Conservation (phyloP, 1,284 basidiomycete genomes). For the Blastosporella zonata region DNA sequence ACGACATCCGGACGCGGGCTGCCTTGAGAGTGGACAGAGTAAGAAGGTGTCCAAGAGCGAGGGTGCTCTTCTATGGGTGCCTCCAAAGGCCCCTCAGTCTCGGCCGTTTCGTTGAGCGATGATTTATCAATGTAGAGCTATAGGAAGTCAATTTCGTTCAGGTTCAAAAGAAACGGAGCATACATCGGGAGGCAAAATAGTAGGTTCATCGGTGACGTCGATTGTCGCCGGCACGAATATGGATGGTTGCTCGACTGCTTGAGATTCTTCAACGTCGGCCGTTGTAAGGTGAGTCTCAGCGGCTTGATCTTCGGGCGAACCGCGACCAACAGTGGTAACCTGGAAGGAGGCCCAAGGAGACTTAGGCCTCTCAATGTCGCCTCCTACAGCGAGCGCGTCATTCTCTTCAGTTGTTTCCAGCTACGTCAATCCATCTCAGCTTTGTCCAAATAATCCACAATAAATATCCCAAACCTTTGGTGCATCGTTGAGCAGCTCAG, state of each 20-base stretch:
- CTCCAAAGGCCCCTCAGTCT: not conserved
- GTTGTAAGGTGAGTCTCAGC: not conserved
- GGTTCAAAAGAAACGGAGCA: not conserved
- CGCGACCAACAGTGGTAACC: conserved; percentile 18
- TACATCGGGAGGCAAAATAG: conserved; percentile 11
- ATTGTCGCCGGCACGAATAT: not conserved
- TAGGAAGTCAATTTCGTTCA: not conserved
- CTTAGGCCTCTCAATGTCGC: conserved; percentile 20
- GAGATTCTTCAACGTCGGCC: not conserved
- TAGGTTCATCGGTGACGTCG: conserved; percentile 10
- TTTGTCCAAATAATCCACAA: too few relatives aligned
- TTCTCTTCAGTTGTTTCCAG: not conserved
- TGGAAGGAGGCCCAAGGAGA: conserved; percentile 20
- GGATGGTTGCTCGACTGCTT: not conserved
- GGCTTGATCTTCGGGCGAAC: conserved; percentile 8
- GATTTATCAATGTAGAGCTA: conserved; percentile 16
- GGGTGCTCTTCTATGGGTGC: conserved; percentile 7
- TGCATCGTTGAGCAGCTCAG: too few relatives aligned
- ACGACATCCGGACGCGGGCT: conserved; percentile 16
- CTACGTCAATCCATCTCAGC: too few relatives aligned
- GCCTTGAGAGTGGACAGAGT: conserved; percentile 26
- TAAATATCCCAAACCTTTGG: not conserved
- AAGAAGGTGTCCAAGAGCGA: conserved; percentile 26
- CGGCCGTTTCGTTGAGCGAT: conserved; percentile 8
- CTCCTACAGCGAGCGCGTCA: not conserved